phyloP scores from a whole-genome alignment of 148 eudicot species.

The Polygonum aviculare region DNA sequence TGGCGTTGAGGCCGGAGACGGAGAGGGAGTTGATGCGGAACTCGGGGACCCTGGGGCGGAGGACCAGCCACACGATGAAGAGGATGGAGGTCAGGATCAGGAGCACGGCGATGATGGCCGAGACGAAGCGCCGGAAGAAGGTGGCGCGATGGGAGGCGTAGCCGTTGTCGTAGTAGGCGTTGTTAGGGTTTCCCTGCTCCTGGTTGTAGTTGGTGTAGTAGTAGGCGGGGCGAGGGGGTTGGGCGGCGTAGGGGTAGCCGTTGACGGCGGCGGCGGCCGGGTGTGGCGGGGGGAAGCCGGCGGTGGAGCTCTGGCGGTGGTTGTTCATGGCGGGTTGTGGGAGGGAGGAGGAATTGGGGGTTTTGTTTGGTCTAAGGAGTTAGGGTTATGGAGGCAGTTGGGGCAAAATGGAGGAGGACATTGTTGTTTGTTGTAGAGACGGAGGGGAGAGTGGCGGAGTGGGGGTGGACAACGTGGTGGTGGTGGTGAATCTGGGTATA shows the following conservation, averaged over 20 bases:
- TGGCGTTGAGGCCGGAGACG: slow-evolving; percentile 36
- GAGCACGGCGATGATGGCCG: slow-evolving; percentile 35
- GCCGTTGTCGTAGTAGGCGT: slow-evolving; percentile 19
- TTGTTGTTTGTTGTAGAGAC: neutral
- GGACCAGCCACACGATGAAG: slow-evolving; percentile 62
- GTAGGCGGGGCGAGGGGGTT: slow-evolving; percentile 22
- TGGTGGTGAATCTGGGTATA: neutral
- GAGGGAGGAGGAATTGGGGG: neutral
- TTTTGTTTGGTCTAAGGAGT: neutral
- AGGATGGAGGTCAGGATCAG: slow-evolving; percentile 42
- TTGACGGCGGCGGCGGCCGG: slow-evolving; percentile 21
- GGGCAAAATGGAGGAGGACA: neutral
- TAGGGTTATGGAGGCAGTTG: neutral
- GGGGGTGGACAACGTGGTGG: neutral
- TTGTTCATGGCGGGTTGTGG: neutral
- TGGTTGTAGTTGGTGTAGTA: slow-evolving; percentile 31
- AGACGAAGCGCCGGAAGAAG: slow-evolving; percentile 56
- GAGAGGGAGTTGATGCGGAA: slow-evolving; percentile 42
- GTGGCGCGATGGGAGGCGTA: slow-evolving; percentile 36
- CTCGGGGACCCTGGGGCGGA: slow-evolving; percentile 70
- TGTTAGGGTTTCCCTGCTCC: slow-evolving; percentile 18
- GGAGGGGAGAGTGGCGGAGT: slow-evolving; percentile 1
- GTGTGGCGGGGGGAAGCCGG: slow-evolving; percentile 39
- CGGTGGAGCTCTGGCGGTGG: slow-evolving; percentile 17
- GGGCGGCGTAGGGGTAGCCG: slow-evolving; percentile 30